phyloP scores from a whole-genome alignment of 192 early-diverging fungal genomes.

The Rhizophagus sp. region DNA sequence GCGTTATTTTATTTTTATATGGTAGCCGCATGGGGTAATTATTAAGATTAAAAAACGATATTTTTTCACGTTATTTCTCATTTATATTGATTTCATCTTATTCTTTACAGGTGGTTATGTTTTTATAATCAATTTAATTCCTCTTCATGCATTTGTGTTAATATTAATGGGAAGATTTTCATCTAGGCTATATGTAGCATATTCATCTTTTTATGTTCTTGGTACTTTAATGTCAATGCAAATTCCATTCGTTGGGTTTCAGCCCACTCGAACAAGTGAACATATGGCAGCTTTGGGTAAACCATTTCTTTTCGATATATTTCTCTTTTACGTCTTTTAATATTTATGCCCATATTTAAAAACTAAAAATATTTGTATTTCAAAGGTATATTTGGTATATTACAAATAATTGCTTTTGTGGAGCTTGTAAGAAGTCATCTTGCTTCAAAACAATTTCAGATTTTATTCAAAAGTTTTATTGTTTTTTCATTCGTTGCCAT shows the following conservation, averaged over 20 bases:
- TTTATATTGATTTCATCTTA: not conserved
- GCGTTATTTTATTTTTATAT: conserved; percentile 99
- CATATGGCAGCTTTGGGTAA: conserved; percentile 98
- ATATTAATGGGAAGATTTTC: conserved; percentile 97
- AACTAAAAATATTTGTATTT: not conserved
- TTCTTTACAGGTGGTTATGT: conserved; percentile 82
- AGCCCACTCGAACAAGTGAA: conserved; percentile 94
- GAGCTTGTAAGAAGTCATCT: conserved; percentile 78
- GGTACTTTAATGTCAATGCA: conserved; percentile 98
- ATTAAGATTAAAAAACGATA: not conserved
- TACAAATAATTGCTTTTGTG: conserved; percentile 95
- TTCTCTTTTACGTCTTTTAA: not conserved
- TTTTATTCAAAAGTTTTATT: conserved; percentile 72
- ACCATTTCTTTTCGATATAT: conserved; percentile 27
- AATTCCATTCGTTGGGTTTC: conserved; percentile 99
- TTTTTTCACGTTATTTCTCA: not conserved
- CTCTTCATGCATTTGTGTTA: conserved; percentile 93
- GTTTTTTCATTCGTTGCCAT: conserved; percentile 56
- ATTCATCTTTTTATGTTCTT: conserved; percentile 97
- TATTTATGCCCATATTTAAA: not conserved
- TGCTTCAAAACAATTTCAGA: conserved; percentile 83
- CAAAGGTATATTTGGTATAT: conserved; percentile 88
- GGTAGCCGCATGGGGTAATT: conserved; percentile 96
- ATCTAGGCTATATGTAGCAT: conserved; percentile 90
- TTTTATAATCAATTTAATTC: conserved; percentile 99